Evolutionary conservation across 1,139 yeast genomes (phyloP).

Genomic region (Hanseniaspora sp.): DNA sequence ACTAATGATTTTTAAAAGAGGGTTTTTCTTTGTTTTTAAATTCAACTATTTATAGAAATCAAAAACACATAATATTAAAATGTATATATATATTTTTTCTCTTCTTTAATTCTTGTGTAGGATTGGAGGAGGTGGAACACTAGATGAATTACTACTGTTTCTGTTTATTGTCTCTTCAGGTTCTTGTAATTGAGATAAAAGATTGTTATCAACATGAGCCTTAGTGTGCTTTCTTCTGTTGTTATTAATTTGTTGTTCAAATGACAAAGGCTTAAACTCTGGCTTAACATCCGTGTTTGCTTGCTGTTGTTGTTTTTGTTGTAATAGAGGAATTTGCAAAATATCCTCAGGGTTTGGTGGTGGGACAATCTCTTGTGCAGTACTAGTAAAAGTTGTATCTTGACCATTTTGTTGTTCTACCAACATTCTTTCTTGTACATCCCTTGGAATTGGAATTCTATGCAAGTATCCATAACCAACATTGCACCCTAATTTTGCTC

Average conservation of each 20-base stretch:
- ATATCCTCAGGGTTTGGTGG: constrained; percentile 5
- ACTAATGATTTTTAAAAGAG: too few relatives aligned
- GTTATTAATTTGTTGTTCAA: constrained; percentile 12
- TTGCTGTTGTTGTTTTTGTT: neutral
- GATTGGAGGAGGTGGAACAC: constrained; percentile 11
- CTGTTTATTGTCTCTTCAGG: constrained; percentile 5
- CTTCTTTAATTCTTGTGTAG: neutral
- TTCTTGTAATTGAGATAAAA: constrained; percentile 12
- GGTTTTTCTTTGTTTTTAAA: too few relatives aligned
- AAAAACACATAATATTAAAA: too few relatives aligned
- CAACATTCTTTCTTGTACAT: constrained; percentile 6
- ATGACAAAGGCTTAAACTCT: constrained; percentile 11
- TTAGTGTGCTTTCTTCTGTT: constrained; percentile 11
- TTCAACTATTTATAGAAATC: too few relatives aligned
- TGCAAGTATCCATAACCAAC: constrained; percentile 89
- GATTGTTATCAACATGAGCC: neutral
- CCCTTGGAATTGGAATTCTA: constrained; percentile 44
- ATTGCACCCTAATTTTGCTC: constrained; percentile 82
- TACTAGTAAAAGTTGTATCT: neutral
- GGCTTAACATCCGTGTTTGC: neutral
- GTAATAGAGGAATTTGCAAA: constrained; percentile 4
- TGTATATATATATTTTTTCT: too few relatives aligned
- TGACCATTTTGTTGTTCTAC: neutral
- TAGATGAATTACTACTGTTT: neutral
- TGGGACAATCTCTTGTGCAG: neutral